phyloP scores from a whole-genome alignment of 1,284 basidiomycete genomes.

The Ganoderma multipileum region DNA sequence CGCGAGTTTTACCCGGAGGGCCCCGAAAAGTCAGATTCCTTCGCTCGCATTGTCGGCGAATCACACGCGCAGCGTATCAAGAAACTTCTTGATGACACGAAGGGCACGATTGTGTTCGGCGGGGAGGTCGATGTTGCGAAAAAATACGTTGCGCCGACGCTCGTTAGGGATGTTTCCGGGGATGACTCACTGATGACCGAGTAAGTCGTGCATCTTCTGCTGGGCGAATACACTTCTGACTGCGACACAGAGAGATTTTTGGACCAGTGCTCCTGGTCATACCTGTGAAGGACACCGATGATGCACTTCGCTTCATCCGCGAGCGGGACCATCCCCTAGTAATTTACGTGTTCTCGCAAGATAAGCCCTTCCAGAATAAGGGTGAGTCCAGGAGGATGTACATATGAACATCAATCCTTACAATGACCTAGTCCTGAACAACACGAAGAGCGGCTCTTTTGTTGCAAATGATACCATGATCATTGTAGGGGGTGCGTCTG shows the following conservation, averaged over 20 bases:
- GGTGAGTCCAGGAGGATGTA: conserved; percentile 42
- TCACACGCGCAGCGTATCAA: conserved; percentile 70
- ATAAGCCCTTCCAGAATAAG: conserved; percentile 65
- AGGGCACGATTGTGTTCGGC: conserved; percentile 76
- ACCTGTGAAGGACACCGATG: conserved; percentile 74
- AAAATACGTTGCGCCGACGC: conserved; percentile 72
- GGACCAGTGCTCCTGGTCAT: conserved; percentile 70
- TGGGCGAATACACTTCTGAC: neutral
- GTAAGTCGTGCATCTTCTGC: conserved; percentile 41
- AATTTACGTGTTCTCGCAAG: conserved; percentile 78
- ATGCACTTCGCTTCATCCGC: conserved; percentile 78
- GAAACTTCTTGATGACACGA: conserved; percentile 67
- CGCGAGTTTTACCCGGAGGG: conserved; percentile 61
- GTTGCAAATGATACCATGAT: conserved; percentile 70
- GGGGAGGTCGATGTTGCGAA: conserved; percentile 67
- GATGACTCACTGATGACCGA: conserved; percentile 82
- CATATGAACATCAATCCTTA: neutral
- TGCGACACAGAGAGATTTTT: conserved; percentile 43
- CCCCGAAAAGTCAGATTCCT: conserved; percentile 50
- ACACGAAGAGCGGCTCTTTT: conserved; percentile 71
- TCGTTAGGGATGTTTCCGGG: conserved; percentile 64
- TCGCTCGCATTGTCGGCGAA: conserved; percentile 56
- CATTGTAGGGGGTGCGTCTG: conserved; percentile 55
- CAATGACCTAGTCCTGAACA: conserved; percentile 58
- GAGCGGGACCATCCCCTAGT: conserved; percentile 74